Percentiles rank a stretch among this genome's conserved stretches.
Conservation (phyloP, 1,284 basidiomycete genomes). For the Vanrija pseudolonga region DNA sequence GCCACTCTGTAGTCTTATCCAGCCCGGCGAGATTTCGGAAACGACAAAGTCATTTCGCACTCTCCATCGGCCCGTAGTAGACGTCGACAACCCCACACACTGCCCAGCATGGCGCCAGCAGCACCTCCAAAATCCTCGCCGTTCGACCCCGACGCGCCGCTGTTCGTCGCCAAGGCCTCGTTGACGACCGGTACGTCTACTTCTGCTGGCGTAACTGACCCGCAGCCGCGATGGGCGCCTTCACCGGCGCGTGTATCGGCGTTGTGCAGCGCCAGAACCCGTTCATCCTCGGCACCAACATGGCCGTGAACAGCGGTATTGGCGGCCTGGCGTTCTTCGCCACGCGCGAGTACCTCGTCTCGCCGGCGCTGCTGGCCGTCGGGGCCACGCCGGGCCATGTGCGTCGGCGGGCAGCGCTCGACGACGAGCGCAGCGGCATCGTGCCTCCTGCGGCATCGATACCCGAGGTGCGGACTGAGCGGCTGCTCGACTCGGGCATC, state of each 20-base stretch:
- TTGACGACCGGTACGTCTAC: constrained; percentile 3
- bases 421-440: not conserved
- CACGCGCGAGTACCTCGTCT: constrained; percentile 45
- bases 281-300: constrained; percentile 27
- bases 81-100: not conserved
- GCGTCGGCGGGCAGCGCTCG: not conserved
- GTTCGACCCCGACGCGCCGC: constrained; percentile 12
- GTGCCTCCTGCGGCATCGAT: constrained; percentile 5
- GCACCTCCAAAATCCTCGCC: not conserved
- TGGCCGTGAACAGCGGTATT: constrained; percentile 39
- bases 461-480: constrained; percentile 27
- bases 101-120: too few relatives aligned
- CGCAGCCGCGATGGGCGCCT: constrained; percentile 29
- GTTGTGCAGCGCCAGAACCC: constrained; percentile 31
- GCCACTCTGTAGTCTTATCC: too few relatives aligned
- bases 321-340: constrained; percentile 37
- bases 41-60: not conserved
- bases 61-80: too few relatives aligned
- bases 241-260: constrained; percentile 33
- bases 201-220: not conserved
- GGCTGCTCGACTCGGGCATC: constrained; percentile 36
- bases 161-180: constrained; percentile 17
- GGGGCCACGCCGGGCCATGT: constrained; percentile 24
- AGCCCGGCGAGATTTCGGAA: too few relatives aligned
- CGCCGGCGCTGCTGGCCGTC: constrained; percentile 31